Evolutionary conservation across 108 stramenopile genomes (phyloP).

Genomic region (Nannochloropsis gaditana): DNA sequence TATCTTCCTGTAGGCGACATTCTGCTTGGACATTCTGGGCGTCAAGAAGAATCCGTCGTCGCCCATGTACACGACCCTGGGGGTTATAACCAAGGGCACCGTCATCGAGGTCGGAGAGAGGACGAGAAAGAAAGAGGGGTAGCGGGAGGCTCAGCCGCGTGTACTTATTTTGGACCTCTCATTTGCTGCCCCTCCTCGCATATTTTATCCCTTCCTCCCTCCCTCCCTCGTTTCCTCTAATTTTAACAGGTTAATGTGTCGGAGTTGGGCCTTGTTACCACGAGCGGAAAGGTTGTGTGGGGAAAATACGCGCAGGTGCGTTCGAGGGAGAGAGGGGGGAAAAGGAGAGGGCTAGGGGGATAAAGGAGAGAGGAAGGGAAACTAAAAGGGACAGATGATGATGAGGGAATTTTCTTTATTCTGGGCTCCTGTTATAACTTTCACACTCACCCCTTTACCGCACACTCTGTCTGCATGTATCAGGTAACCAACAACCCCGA

Average conservation of each 20-base stretch:
- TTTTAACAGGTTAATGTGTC: slow-evolving; percentile 72
- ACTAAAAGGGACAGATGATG: background rate
- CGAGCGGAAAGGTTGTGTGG: slow-evolving; percentile 96
- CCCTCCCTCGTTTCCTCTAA: background rate
- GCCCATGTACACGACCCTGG: slow-evolving; percentile 84
- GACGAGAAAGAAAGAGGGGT: background rate
- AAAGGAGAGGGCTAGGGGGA: background rate
- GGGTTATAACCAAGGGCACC: slow-evolving; percentile 98
- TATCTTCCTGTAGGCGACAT: slow-evolving; percentile 69
- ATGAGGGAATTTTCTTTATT: background rate
- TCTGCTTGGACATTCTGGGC: slow-evolving; percentile 93
- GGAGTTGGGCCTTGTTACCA: slow-evolving; percentile 95
- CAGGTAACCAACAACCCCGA: slow-evolving; percentile 95
- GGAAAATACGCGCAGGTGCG: slow-evolving; percentile 87
- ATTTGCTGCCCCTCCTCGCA: background rate
- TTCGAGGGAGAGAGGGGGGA: background rate
- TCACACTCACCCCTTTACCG: background rate
- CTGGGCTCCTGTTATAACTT: background rate
- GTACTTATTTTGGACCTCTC: background rate
- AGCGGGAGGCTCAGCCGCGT: background rate
- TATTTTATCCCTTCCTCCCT: background rate
- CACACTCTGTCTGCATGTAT: background rate
- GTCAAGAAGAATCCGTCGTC: slow-evolving; percentile 98
- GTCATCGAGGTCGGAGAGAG: slow-evolving; percentile 67
- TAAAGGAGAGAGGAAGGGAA: background rate